phyloP scores from a whole-genome alignment of 805 yeast species.

The Starmerella floricola region DNA sequence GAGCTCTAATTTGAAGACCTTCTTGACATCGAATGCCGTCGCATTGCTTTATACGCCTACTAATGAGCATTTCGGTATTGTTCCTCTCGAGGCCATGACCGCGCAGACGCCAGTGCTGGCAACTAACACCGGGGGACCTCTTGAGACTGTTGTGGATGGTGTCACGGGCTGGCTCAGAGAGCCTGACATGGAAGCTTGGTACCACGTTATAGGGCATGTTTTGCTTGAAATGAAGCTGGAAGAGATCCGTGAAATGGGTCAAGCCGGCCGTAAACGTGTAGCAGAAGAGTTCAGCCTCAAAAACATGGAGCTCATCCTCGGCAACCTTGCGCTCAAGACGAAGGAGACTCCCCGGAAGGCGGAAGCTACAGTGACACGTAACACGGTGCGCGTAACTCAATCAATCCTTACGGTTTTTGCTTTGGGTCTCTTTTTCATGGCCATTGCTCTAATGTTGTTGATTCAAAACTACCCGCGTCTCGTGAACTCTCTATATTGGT shows the following conservation, averaged over 20 bases:
- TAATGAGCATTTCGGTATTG: slow-evolving; percentile 93
- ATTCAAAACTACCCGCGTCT: slow-evolving; percentile 8
- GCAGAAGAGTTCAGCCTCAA: slow-evolving; percentile 25
- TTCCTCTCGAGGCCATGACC: slow-evolving; percentile 91
- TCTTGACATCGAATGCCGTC: slow-evolving; percentile 45
- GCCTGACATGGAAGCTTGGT: slow-evolving; percentile 29
- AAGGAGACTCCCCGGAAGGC: slow-evolving; percentile 16
- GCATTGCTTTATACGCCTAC: slow-evolving; percentile 78
- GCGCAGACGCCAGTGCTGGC: slow-evolving; percentile 76
- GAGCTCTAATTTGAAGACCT: slow-evolving; percentile 49
- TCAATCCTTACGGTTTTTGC: neutral
- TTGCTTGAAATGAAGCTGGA: slow-evolving; percentile 18
- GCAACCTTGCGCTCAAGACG: slow-evolving; percentile 17
- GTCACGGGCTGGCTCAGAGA: slow-evolving; percentile 32
- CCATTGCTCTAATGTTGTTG: neutral
- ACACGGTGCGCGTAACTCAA: slow-evolving; percentile 9
- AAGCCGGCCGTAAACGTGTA: slow-evolving; percentile 27
- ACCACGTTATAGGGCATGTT: slow-evolving; percentile 25
- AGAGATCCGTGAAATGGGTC: slow-evolving; percentile 25
- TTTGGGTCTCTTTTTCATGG: neutral
- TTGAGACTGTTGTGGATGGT: slow-evolving; percentile 53
- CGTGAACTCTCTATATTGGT: slow-evolving; percentile 15
- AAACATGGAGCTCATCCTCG: slow-evolving; percentile 27
- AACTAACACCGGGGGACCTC: slow-evolving; percentile 82
- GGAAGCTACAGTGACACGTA: slow-evolving; percentile 9